phyloP scores from a whole-genome alignment of 1,284 basidiomycete species.

The Coniferiporia sulphurascens region DNA sequence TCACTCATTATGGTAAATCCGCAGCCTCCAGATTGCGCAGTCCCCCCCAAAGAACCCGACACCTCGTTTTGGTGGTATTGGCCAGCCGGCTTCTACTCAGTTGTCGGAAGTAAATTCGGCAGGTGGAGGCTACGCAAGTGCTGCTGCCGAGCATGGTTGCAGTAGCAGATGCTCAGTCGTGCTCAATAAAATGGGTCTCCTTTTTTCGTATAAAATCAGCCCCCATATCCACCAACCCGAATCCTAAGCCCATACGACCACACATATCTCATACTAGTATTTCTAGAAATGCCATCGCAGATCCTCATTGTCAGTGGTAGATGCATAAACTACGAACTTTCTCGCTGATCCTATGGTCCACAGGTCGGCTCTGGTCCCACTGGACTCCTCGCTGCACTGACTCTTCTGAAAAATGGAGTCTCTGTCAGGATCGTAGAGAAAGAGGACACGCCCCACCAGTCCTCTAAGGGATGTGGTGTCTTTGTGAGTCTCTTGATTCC shows the following conservation, averaged over 20 bases:
- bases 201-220: too few species aligned
- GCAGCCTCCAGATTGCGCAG: too few species aligned
- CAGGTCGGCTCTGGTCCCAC: conserved; percentile 16
- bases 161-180: too few species aligned
- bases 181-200: too few species aligned
- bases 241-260: not conserved
- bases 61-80: too few species aligned
- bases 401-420: conserved; percentile 15
- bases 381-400: conserved; percentile 8
- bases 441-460: not conserved
- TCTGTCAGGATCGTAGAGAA: conserved; percentile 18
- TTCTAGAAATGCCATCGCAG: not conserved
- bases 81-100: too few species aligned
- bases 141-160: too few species aligned
- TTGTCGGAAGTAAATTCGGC: too few species aligned
- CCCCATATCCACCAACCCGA: too few species aligned
- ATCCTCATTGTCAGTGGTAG: not conserved
- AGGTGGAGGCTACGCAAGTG: too few species aligned
- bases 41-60: too few species aligned
- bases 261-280: not conserved
- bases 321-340: not conserved
- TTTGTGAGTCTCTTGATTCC: not conserved
- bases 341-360: not conserved
- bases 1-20: too few species aligned
- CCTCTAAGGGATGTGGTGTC: conserved; percentile 4